Percentiles rank a stretch among this genome's conserved stretches.
Evolutionary conservation across 148 eudicot genomes (phyloP).

Genomic region (Polygonum aviculare): DNA sequence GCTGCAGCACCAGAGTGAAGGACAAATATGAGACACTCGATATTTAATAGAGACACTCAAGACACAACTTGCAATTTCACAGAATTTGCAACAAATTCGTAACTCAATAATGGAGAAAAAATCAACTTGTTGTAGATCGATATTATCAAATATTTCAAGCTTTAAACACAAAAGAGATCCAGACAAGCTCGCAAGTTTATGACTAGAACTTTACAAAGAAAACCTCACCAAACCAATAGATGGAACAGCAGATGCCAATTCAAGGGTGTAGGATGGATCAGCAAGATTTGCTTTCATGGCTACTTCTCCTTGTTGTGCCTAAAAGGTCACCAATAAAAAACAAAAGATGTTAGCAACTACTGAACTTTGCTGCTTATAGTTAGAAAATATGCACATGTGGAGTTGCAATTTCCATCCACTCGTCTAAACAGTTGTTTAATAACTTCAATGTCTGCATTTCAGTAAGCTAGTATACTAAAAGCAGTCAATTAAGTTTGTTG

Average conservation of each 20-base stretch:
- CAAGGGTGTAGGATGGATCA: conserved; percentile 63
- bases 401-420: background rate
- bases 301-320: conserved; percentile 83
- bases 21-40: background rate
- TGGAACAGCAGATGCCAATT: conserved; percentile 67
- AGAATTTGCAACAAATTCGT: background rate
- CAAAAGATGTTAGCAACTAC: background rate
- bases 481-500: background rate
- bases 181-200: conserved; percentile 9
- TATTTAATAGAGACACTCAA: background rate
- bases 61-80: background rate
- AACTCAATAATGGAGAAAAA: background rate
- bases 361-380: background rate
- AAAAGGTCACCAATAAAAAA: background rate
- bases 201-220: background rate
- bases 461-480: background rate
- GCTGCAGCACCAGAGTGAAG: conserved; percentile 42
- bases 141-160: conserved; percentile 8
- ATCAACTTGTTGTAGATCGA: conserved; percentile 1
- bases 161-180: background rate
- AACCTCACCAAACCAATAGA: conserved; percentile 73
- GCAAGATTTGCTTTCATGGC: conserved; percentile 75
- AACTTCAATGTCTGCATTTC: background rate
- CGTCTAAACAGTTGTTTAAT: background rate
- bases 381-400: background rate